A percentile compares a stretch with the other conserved stretches of the same genome.
Conservation (phyloP, 192 early-diverging fungal species). For the Geranomyces variabilis region DNA sequence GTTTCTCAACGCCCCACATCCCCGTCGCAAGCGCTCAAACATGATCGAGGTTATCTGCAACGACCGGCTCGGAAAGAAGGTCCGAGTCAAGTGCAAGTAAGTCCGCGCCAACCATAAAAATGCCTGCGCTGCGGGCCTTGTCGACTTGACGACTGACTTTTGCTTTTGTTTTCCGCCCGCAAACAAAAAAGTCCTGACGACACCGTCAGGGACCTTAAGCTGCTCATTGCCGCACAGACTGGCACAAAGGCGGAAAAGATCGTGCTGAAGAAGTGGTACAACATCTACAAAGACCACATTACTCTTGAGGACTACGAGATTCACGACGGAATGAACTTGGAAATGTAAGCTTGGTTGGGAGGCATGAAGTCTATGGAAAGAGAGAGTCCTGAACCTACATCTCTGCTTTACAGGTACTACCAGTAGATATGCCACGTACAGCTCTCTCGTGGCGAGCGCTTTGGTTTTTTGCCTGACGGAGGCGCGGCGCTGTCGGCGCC, state of each 20-base stretch:
- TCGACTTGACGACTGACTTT: no score
- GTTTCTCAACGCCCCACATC: background rate
- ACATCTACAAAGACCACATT: constrained; percentile 84
- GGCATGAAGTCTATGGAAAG: no score
- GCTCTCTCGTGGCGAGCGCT: no score
- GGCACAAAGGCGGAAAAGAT: constrained; percentile 89
- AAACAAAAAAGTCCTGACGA: constrained; percentile 64
- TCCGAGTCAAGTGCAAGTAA: constrained; percentile 85
- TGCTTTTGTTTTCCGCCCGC: background rate
- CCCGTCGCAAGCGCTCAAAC: background rate
- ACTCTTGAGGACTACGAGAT: constrained; percentile 90
- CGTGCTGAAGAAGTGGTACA: constrained; percentile 89
- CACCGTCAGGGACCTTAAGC: constrained; percentile 84
- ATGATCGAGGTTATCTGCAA: constrained; percentile 68
- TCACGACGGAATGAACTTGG: constrained; percentile 86
- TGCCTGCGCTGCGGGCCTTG: no score
- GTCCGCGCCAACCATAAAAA: constrained; percentile 31
- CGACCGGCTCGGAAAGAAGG: constrained; percentile 90
- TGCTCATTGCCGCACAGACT: constrained; percentile 83
- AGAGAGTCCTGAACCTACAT: no score
- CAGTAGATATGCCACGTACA: no score
- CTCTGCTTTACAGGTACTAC: no score
- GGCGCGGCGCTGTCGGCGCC: no score
- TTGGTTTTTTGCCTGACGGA: no score
- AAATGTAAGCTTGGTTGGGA: constrained; percentile 65